Percentiles rank a stretch among this genome's conserved stretches.
Evolutionary conservation across 2,329 filamentous ascomycete genomes (phyloP).

Genomic region (Corynespora cassiicola): DNA sequence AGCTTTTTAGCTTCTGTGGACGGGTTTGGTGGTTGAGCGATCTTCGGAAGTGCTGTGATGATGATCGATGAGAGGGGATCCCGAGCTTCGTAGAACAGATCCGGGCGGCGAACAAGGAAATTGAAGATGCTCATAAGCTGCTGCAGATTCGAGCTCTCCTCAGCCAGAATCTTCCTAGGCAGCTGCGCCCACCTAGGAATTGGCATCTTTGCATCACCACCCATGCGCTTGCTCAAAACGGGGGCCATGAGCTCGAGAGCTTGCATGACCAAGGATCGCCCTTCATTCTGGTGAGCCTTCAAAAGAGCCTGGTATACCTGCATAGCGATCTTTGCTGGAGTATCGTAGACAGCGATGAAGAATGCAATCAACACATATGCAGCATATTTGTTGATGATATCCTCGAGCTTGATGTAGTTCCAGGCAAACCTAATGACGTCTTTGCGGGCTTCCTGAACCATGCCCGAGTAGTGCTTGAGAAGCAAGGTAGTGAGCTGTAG

Average conservation of each 20-base stretch:
- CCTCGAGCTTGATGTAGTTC: constrained; percentile 95
- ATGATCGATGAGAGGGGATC: constrained; percentile 91
- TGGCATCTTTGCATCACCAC: constrained; percentile 69
- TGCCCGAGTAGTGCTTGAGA: constrained; percentile 90
- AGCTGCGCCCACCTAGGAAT: constrained; percentile 84
- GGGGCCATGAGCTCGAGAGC: constrained; percentile 95
- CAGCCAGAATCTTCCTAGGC: constrained; percentile 86
- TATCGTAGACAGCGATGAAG: constrained; percentile 97
- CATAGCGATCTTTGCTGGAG: constrained; percentile 91
- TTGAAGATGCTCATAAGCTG: constrained; percentile 98
- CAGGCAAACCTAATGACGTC: constrained; percentile 99
- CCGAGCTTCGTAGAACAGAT: constrained; percentile 92
- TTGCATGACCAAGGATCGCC: constrained; percentile 88
- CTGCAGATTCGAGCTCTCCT: constrained; percentile 93
- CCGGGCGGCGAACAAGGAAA: constrained; percentile 89
- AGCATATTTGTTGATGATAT: constrained; percentile 98
- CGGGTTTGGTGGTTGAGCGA: constrained; percentile 80
- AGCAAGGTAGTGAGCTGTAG: constrained; percentile 93
- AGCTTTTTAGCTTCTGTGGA: constrained; percentile 93
- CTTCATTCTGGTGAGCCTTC: constrained; percentile 94
- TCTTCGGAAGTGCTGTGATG: constrained; percentile 86
- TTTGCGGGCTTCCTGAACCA: constrained; percentile 90
- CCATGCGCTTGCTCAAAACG: constrained; percentile 84
- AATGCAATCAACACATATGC: constrained; percentile 97
- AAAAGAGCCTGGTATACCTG: constrained; percentile 93